Conservation (phyloP, 805 yeast genomes). For the Aciculoconidium aculeatum region DNA sequence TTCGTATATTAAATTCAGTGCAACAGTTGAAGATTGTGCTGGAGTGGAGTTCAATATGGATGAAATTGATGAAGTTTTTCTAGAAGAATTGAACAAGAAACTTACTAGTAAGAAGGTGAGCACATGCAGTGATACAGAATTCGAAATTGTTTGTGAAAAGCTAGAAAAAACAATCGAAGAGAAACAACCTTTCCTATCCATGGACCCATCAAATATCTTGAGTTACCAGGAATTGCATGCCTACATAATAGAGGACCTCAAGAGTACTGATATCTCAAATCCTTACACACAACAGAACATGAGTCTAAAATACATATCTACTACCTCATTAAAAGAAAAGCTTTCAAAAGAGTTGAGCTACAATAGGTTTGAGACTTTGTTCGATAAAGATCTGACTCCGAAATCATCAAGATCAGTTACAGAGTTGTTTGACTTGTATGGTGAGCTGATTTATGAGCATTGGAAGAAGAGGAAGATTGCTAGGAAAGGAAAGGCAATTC, state of each 20-base stretch:
- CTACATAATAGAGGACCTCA: conserved; percentile 33
- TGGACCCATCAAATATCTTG: conserved; percentile 77
- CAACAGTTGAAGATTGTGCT: conserved; percentile 91
- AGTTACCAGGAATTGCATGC: conserved; percentile 63
- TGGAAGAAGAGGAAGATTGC: conserved; percentile 74
- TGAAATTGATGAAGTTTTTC: conserved; percentile 73
- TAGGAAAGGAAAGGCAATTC: conserved; percentile 62
- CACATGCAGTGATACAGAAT: conserved; percentile 71
- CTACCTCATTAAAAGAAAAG: conserved; percentile 51
- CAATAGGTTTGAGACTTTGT: conserved; percentile 53
- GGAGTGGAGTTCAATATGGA: conserved; percentile 88
- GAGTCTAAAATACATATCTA: conserved; percentile 37
- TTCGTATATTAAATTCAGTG: conserved; percentile 79
- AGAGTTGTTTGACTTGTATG: conserved; percentile 51
- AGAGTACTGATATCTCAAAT: conserved; percentile 19
- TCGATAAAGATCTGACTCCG: conserved; percentile 42
- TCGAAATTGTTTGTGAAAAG: conserved; percentile 69
- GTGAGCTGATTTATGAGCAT: conserved; percentile 65
- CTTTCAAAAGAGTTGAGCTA: conserved; percentile 52
- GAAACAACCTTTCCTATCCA: conserved; percentile 80
- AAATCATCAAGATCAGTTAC: conserved; percentile 38
- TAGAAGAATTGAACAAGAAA: conserved; percentile 36
- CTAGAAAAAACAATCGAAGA: conserved; percentile 72
- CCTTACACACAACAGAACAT: conserved; percentile 24
- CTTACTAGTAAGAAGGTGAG: conserved; percentile 12